phyloP scores from a whole-genome alignment of 257 asterid species.

The Datura wrightii region DNA sequence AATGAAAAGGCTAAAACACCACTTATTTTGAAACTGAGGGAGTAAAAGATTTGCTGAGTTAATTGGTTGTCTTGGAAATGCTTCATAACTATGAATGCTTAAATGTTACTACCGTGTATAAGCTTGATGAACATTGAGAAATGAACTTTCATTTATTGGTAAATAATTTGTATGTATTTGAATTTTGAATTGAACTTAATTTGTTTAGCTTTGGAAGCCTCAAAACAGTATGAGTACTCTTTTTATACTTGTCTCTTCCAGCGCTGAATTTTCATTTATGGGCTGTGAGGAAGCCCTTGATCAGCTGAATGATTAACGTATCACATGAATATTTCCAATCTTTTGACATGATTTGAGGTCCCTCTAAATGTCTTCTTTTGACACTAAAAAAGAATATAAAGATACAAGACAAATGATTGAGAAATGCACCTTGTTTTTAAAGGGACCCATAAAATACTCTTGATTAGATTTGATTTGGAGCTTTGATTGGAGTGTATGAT shows the following conservation, averaged over 20 bases:
- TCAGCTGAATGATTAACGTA: neutral
- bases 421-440: neutral
- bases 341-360: neutral
- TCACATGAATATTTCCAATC: neutral
- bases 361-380: neutral
- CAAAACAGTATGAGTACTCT: neutral
- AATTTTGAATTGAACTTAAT: neutral
- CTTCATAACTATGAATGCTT: neutral
- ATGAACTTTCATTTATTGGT: neutral
- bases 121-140: neutral
- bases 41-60: neutral
- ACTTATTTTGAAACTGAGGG: no score
- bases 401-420: neutral
- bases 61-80: neutral
- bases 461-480: constrained; percentile 4
- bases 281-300: neutral
- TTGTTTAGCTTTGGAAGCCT: neutral
- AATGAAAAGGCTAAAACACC: no score
- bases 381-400: neutral
- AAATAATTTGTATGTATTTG: neutral
- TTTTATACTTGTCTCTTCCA: neutral
- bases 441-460: constrained; percentile 20
- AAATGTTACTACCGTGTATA: neutral
- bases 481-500: neutral
- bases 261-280: neutral